Base-by-base conservation (phyloP, 352 stramenopile genomes). In the Thalassiosira exigua region DNA sequence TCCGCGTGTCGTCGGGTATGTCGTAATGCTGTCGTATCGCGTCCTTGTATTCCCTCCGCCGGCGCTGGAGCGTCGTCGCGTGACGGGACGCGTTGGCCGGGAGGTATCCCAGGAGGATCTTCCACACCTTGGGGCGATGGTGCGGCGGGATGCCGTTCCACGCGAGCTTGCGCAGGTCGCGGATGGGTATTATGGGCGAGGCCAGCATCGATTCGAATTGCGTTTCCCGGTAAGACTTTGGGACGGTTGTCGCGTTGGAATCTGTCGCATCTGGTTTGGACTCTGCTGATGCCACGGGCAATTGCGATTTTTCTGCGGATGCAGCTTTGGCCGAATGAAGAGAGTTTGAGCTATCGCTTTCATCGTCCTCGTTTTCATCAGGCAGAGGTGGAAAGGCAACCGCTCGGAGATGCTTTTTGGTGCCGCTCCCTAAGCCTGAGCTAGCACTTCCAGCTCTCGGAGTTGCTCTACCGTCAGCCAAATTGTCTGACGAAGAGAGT, bases 31-130 rank as follows among this genome's bases (percentile, higher is more conserved):
- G 95, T 36, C 94, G 87, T 50, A 91, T 91, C 30, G 97, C 90
- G 53, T 99, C 96, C 32, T 91, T 86, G 79, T 99, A 99, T 85
- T 99, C 98, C 61, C 94, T 82, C 9, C 98, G 92, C 83, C 98
- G 99, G 41, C 97, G 91, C 67, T 95, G 60, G 39, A 99, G 75
- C 72, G 97, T 98, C 17, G 91, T 88, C 48, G 92, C 85, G 56
- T 96, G 92, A 7, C 97, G 92, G 56, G 96, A 94, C 9, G 94
- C 87, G 74, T 99, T 98, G 29, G 96, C 93, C n/a, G 98, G 97
- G 79, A 98, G 93, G 80, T 99, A 99, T 0, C 97, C 97, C 79
- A 99, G 83, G 11, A 99, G 74, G 26, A 99, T 89, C 76, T 98
- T 96, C 98, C 98, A 99, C 30, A 95, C 92, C n/a, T 81, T 39